Evolutionary conservation across 495 filamentous ascomycete species (phyloP).

Genomic region (Penicillium samsonianum): DNA sequence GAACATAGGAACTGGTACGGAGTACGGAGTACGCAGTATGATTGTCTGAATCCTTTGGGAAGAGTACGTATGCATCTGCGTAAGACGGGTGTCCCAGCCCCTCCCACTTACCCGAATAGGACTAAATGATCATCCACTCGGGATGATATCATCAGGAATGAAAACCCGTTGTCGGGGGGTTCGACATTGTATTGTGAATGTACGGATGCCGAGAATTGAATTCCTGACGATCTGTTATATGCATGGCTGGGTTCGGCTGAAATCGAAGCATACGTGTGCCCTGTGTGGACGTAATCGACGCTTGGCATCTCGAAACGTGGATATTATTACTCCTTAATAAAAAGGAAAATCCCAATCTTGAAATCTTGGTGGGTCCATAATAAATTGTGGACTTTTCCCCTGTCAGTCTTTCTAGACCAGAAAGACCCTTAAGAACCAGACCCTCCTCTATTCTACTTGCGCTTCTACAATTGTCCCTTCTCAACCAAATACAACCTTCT

Average conservation of each 20-base stretch:
- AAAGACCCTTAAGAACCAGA: slow-evolving; percentile 3
- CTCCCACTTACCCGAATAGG: slow-evolving; percentile 12
- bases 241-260: no score
- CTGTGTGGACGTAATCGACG: not conserved
- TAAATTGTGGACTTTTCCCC: slow-evolving; percentile 18
- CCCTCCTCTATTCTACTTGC: not conserved
- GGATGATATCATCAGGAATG: slow-evolving; percentile 13
- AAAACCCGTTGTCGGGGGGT: slow-evolving; percentile 3
- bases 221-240: not conserved
- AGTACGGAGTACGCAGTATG: no score
- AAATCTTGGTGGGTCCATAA: not conserved
- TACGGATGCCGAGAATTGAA: not conserved
- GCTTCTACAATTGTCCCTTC: not conserved
- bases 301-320: not conserved
- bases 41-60: not conserved
- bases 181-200: not conserved
- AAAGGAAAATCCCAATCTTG: not conserved
- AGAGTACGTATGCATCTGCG: slow-evolving; percentile 13
- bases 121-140: slow-evolving; percentile 9
- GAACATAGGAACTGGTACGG: not conserved
- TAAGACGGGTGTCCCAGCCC: slow-evolving; percentile 3
- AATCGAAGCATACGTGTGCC: not conserved
- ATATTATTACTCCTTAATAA: not conserved
- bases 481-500: not conserved
- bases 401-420: slow-evolving; percentile 3